Evolutionary conservation across 1,284 basidiomycete genomes (phyloP).

Genomic region (Vanrija pseudolonga): DNA sequence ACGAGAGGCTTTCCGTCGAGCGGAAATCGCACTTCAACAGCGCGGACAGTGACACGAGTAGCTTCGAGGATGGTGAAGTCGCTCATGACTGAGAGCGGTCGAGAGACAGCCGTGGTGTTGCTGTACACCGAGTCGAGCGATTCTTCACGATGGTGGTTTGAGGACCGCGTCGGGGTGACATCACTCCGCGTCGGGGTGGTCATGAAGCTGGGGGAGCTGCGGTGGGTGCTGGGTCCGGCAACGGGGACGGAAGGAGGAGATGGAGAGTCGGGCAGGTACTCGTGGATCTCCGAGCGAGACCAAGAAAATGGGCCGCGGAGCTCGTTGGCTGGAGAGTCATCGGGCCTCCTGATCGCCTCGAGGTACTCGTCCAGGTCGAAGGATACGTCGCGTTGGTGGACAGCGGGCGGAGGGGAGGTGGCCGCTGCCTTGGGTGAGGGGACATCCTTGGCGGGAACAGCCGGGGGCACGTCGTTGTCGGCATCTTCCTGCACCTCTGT

Average conservation of each 20-base stretch:
- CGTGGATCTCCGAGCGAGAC: no score
- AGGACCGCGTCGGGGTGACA: no score
- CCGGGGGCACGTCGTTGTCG: background rate
- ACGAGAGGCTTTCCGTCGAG: background rate
- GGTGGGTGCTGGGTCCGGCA: no score
- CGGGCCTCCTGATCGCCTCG: no score
- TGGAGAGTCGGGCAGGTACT: no score
- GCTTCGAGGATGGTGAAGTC: conserved; percentile 23
- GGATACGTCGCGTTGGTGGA: conserved; percentile 21
- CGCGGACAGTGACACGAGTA: background rate
- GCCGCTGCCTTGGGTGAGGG: background rate
- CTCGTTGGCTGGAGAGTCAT: no score
- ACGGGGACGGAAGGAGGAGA: no score
- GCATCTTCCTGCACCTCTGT: background rate
- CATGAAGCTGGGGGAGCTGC: no score
- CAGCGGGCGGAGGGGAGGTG: background rate
- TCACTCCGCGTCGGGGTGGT: no score
- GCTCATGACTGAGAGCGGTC: conserved; percentile 6
- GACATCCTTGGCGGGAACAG: background rate
- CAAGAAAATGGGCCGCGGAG: no score
- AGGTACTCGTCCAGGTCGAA: conserved; percentile 40
- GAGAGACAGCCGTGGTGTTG: background rate
- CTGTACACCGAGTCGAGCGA: background rate
- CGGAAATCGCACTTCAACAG: background rate
- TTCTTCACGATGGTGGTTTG: background rate